These are phyloP conservation scores for Nothophaeocryptopus gaeumannii DNA, from an alignment of 2,329 filamentous ascomycete species.

Conservation along the genomic window DNA sequence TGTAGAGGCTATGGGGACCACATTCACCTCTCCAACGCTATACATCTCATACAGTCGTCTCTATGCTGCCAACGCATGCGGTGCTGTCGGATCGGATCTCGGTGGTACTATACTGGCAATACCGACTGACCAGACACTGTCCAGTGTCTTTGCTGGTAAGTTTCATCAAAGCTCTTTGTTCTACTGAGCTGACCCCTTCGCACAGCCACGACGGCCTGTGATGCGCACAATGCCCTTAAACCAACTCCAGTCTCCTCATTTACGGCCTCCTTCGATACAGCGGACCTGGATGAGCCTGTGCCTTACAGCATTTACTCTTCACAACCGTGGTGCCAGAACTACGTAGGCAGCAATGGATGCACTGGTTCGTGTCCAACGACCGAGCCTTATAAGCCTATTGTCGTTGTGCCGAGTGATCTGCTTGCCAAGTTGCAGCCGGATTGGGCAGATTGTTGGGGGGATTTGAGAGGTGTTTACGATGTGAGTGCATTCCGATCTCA, in stretches of 20 bases:
- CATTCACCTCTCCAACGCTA: slow-evolving; percentile 24
- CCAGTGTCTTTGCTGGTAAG: too few relatives aligned
- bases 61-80: slow-evolving; percentile 3
- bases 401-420: slow-evolving; percentile 18
- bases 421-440: slow-evolving; percentile 16
- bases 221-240: too few relatives aligned
- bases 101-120: too few relatives aligned
- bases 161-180: too few relatives aligned
- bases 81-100: too few relatives aligned
- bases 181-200: too few relatives aligned
- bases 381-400: slow-evolving; percentile 19
- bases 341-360: slow-evolving; percentile 7
- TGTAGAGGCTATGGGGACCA: slow-evolving; percentile 6
- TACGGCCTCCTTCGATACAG: too few relatives aligned
- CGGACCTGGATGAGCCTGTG: too few relatives aligned
- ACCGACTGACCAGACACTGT: too few relatives aligned
- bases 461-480: slow-evolving; percentile 22
- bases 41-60: slow-evolving; percentile 24
- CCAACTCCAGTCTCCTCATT: too few relatives aligned
- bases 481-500: too few relatives aligned
- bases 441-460: slow-evolving; percentile 21
- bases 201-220: too few relatives aligned
- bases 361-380: slow-evolving; percentile 16
- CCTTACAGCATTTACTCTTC: slow-evolving; percentile 17
- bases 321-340: slow-evolving; percentile 20